phyloP scores from a whole-genome alignment of 768 basidiomycete species.

The Amanita pallidorosea region DNA sequence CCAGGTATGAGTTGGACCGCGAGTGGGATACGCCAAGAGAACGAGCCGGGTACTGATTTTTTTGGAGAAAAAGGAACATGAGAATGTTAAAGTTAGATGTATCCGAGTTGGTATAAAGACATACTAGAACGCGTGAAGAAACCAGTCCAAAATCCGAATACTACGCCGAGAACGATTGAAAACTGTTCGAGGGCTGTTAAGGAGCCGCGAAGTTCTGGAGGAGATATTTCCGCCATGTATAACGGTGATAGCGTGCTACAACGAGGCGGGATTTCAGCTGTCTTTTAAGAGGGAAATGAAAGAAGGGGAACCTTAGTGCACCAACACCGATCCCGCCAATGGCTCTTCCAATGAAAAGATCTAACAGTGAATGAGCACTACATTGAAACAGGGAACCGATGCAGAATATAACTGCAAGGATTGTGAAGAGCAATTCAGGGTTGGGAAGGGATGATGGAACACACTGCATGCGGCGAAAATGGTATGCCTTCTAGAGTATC shows the following conservation, averaged over 20 bases:
- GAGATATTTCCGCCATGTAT: conserved; percentile 80
- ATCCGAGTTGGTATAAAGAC: conserved; percentile 11
- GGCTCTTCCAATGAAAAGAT: conserved; percentile 60
- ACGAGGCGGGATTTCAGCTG: background rate
- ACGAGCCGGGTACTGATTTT: conserved; percentile 41
- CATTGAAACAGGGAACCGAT: conserved; percentile 65
- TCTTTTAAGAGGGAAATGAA: no score
- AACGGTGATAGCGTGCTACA: conserved; percentile 67
- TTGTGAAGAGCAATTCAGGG: background rate
- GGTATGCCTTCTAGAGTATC: conserved; percentile 52
- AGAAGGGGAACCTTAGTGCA: conserved; percentile 39
- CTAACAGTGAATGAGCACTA: conserved; percentile 39
- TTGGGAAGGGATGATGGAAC: conserved; percentile 13
- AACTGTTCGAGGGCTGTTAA: conserved; percentile 74
- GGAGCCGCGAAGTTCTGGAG: conserved; percentile 71
- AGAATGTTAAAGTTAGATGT: background rate
- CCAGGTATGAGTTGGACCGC: conserved; percentile 65
- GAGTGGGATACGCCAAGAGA: conserved; percentile 73
- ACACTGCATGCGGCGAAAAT: conserved; percentile 61
- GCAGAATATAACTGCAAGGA: conserved; percentile 47
- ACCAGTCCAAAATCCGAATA: conserved; percentile 77
- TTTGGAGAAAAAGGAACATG: background rate
- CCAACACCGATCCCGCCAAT: conserved; percentile 79
- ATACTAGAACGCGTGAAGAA: conserved; percentile 58
- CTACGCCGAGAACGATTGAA: conserved; percentile 72